phyloP scores from a whole-genome alignment of 305 asterid species.

The Solanum hybrid region DNA sequence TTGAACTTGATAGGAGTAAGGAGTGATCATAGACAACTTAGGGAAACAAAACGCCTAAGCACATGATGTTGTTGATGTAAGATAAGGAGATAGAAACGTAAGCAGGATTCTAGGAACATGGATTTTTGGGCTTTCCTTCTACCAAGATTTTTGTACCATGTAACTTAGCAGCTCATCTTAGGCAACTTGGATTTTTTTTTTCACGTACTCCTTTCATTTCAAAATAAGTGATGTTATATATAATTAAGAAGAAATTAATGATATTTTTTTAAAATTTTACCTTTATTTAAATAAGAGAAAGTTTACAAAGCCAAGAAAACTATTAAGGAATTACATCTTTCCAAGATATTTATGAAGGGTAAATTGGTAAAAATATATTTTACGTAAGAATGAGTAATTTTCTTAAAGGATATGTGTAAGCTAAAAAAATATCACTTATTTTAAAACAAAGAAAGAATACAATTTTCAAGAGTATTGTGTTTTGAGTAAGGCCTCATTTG shows the following conservation, averaged over 20 bases:
- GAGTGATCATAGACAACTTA: neutral
- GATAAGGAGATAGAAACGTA: neutral
- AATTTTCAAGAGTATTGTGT: neutral
- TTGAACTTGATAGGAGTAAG: neutral
- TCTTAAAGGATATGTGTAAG: neutral
- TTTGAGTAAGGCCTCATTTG: neutral
- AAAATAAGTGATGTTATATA: neutral
- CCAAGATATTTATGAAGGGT: neutral
- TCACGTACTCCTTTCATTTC: neutral
- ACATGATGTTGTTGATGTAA: neutral
- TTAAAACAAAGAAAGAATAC: neutral
- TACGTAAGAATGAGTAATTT: neutral
- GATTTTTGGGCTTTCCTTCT: neutral
- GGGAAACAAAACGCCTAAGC: neutral
- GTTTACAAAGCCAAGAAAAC: neutral
- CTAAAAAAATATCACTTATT: neutral
- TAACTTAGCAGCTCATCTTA: neutral
- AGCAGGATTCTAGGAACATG: neutral
- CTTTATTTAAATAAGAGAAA: neutral
- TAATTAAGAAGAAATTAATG: neutral
- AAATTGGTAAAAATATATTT: neutral
- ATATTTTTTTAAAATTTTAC: neutral
- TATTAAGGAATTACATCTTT: neutral
- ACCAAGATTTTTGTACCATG: neutral
- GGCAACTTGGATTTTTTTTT: neutral